Conservation (phyloP, 2,329 filamentous ascomycete species). For the Biscogniauxia mediterranea region DNA sequence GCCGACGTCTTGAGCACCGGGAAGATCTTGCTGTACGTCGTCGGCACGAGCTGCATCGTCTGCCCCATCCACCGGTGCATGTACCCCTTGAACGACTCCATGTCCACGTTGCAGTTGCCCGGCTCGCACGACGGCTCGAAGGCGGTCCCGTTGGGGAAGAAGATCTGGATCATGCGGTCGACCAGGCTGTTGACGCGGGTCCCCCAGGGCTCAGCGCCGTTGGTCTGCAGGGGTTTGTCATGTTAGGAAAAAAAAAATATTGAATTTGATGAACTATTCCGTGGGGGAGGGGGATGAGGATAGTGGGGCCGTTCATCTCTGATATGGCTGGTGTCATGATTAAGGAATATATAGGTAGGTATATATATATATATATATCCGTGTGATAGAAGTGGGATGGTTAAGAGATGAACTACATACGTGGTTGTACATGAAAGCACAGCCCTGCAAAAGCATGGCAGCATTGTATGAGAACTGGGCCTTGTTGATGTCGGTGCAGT, state of each 20-base stretch:
- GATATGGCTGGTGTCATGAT: neutral
- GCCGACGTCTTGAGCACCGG: slow-evolving; percentile 58
- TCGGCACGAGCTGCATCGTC: slow-evolving; percentile 61
- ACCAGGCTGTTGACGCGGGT: slow-evolving; percentile 54
- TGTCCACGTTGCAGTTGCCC: slow-evolving; percentile 65
- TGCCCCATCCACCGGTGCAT: slow-evolving; percentile 64
- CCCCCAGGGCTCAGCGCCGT: slow-evolving; percentile 55
- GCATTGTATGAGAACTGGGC: slow-evolving; percentile 68
- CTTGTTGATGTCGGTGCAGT: slow-evolving; percentile 61
- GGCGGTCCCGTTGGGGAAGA: slow-evolving; percentile 59
- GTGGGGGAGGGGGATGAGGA: neutral
- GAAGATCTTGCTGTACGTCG: slow-evolving; percentile 52
- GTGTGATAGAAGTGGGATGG: neutral
- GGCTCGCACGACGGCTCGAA: slow-evolving; percentile 68
- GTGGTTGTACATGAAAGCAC: slow-evolving; percentile 67
- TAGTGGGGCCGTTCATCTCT: neutral
- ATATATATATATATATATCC: too few species aligned
- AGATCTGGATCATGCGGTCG: slow-evolving; percentile 45
- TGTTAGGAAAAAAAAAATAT: slow-evolving; percentile 12
- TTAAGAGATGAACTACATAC: slow-evolving; percentile 34
- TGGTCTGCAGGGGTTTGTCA: slow-evolving; percentile 39
- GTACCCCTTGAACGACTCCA: slow-evolving; percentile 71
- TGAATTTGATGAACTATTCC: neutral
- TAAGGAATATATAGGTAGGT: neutral
- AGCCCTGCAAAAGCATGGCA: slow-evolving; percentile 60